Base-by-base conservation (phyloP, 2,329 filamentous ascomycete genomes). In the Tolypocladium album region DNA sequence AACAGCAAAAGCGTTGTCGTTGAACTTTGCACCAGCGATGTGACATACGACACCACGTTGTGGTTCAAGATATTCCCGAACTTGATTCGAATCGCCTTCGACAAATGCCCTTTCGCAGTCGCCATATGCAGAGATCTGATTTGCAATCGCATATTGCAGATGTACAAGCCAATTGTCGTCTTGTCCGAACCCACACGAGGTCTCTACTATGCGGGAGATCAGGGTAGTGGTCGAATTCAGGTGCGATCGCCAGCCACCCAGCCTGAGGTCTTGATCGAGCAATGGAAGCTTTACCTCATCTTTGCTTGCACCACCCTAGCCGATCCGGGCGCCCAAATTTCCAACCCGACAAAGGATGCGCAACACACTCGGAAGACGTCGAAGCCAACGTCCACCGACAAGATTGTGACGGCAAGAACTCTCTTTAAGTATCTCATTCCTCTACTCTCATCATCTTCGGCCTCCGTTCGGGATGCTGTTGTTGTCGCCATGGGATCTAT, bases 21-120 rank as follows among this genome's bases (percentile, higher is more conserved):
- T 40, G 93, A 97, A 70, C 83, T 99, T 31, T 97, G 94, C 74
- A 93, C 91, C 66, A 97, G 94, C 74, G 94, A 97, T 66, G 86
- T 94, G 34, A 91, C 92, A 0, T 97, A 97, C 68, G 94, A 99
- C 70, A 88, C 91, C 3, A 96, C 92, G 0, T 77, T 99, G 15
- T 99, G 94, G 94, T 95, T 94, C 76, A 99, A 97, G 70, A 88
- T 97, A 22, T 99, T 99, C 68, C 95, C 94, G 4, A 97, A 97
- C 68, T 81, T 99, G 39, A 89, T 99, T 60, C 86, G 91, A 13
- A 88, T 96, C 65, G 91, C 92, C 61, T 95, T 91, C 68, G 90
- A 97, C 65, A 88, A 88, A 61, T 99, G 93, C 67, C 90, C 91
- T 0, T 92, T 96, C 67, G 92, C 93, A 2, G 90, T 97, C 40